Evolutionary conservation across 345 rosid genomes (phyloP), one percentile per base, ranked within the genome.

Genomic region (Rhizophora mangle): DNA sequence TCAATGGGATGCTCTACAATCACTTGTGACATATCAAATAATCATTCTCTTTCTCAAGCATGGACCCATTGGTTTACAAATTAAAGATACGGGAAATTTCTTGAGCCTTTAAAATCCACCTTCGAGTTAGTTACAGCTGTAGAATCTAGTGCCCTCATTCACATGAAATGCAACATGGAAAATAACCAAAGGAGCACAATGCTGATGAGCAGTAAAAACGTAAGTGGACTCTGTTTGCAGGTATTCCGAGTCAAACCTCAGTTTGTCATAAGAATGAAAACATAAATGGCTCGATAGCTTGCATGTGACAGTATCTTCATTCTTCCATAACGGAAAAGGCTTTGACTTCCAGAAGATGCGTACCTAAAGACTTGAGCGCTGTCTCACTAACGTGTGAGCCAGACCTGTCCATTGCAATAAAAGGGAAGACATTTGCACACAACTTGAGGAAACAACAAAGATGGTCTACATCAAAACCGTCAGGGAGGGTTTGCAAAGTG

Each of bases 341-440:
- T 26, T 86, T 93, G 62, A 83, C 72, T 20, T 90, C 94, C 61
- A 90, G 81, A 68, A 90, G 88, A 82, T 86, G 97, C 46, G 64
- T 51, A 34, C 84, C 81, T 77, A 92, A 74, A 60, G 94, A 87
- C 87, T 88, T 92, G 54, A 92, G 89, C 69, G 97, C 94, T 57
- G 98, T 83, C 83, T 95, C 97, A 0, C 90, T 91, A 61, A 92
- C 98, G 85, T 95, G 96, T 63, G 99, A 95, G 68, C 98, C 94
- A 59, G 96, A 90, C 46, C 89, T 87, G 78, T 90, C 97, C 96
- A 90, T 88, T 51, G 98, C 89, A 79, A 92, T 85, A 70, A 85
- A 80, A 72, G 98, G 91, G 72, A 92, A 92, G 64, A 75, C 80
- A 4, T 74, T 47, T 8, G 90, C 84, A 74, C 86, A 85, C 59